These are phyloP conservation scores for Penicillium sp. DNA, from an alignment of 2,329 filamentous ascomycete species.

Conservation along the genomic window DNA sequence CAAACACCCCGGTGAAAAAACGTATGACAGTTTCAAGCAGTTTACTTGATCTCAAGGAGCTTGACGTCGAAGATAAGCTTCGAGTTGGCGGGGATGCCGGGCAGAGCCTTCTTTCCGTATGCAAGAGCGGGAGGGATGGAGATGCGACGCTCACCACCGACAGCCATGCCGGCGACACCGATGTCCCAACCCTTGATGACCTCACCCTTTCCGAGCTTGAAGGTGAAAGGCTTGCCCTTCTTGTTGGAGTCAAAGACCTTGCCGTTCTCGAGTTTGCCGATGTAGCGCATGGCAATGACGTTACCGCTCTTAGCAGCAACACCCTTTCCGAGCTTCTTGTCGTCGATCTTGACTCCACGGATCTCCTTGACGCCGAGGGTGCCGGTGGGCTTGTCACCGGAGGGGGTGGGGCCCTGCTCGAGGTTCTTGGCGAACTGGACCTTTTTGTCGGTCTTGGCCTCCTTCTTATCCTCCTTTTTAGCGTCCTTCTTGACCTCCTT, in stretches of 20 bases:
- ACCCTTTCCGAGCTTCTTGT: constrained; percentile 88
- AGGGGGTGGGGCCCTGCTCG: constrained; percentile 88
- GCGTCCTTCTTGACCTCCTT: constrained; percentile 53
- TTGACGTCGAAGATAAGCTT: constrained; percentile 90
- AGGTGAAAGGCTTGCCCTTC: constrained; percentile 95
- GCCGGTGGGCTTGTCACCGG: constrained; percentile 56
- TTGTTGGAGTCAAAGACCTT: constrained; percentile 99
- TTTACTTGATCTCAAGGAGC: constrained; percentile 78
- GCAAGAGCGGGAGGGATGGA: constrained; percentile 83
- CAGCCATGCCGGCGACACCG: constrained; percentile 85
- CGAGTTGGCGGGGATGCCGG: constrained; percentile 88
- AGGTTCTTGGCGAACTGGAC: constrained; percentile 99
- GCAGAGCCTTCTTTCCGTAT: constrained; percentile 80
- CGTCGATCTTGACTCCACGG: constrained; percentile 87
- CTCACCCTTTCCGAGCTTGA: constrained; percentile 90
- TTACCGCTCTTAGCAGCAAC: constrained; percentile 85
- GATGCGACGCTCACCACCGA: constrained; percentile 89
- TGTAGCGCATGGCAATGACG: constrained; percentile 92
- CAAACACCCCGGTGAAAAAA: constrained; percentile 26
- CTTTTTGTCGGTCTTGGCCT: constrained; percentile 76
- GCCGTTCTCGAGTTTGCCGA: constrained; percentile 91
- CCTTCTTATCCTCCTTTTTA: constrained; percentile 58
- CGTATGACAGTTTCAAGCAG: constrained; percentile 10
- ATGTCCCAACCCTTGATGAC: constrained; percentile 99
- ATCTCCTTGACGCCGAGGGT: constrained; percentile 72